Evolutionary conservation across 2,329 filamentous ascomycete genomes (phyloP).

Genomic region (Ophiosphaerella korrae): DNA sequence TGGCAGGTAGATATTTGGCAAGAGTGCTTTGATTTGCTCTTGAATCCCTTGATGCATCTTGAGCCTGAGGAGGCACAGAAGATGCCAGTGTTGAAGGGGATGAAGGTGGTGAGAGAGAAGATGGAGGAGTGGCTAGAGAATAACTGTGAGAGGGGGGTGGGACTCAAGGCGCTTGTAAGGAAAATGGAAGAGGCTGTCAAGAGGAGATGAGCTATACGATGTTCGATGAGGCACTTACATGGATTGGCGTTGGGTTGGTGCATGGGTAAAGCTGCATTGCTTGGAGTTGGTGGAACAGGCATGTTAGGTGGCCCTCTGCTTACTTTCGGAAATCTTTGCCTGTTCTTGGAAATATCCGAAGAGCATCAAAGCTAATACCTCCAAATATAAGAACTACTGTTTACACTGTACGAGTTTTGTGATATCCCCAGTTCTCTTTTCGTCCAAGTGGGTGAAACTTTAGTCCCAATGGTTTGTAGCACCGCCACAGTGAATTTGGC

Average conservation of each 20-base stretch:
- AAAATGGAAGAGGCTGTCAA: slow-evolving; percentile 72
- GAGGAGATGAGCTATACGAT: slow-evolving; percentile 39
- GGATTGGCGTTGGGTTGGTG: not conserved
- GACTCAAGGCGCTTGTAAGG: slow-evolving; percentile 59
- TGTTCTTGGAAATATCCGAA: no score
- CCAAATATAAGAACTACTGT: no score
- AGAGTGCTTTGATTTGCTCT: slow-evolving; percentile 79
- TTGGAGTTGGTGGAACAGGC: slow-evolving; percentile 11
- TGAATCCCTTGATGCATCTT: slow-evolving; percentile 78
- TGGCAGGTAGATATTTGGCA: slow-evolving; percentile 95
- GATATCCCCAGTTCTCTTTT: not conserved
- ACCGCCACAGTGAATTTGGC: slow-evolving; percentile 15
- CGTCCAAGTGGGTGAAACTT: no score
- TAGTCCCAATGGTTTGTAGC: not conserved
- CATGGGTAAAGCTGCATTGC: slow-evolving; percentile 10
- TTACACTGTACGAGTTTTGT: no score
- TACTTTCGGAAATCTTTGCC: no score
- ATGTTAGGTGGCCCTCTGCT: no score
- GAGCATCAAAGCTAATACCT: no score
- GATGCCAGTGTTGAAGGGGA: slow-evolving; percentile 74
- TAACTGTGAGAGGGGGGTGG: slow-evolving; percentile 80
- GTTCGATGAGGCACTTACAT: not conserved
- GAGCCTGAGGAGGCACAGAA: slow-evolving; percentile 66
- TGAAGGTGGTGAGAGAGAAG: slow-evolving; percentile 70
- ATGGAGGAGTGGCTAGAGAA: slow-evolving; percentile 85